These are phyloP conservation scores for Penicillium desertorum DNA, from an alignment of 495 filamentous ascomycete genomes.

Conservation along the genomic window DNA sequence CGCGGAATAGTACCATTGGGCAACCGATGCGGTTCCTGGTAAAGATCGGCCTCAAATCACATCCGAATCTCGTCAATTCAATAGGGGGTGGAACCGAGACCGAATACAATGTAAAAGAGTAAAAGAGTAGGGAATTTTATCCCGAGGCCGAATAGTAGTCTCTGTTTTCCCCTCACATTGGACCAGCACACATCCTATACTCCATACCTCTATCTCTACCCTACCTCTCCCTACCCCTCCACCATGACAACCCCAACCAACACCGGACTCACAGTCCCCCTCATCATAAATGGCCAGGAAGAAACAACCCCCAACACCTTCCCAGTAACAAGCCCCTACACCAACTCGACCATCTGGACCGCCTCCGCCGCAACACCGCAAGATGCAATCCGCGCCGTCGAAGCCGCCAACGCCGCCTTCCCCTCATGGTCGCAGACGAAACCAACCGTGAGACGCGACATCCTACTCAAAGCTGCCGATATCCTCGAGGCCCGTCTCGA, in stretches of 20 bases:
- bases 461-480: slow-evolving; percentile 71
- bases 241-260: slow-evolving; percentile 10
- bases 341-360: slow-evolving; percentile 61
- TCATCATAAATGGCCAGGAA: slow-evolving; percentile 71
- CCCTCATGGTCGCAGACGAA: slow-evolving; percentile 68
- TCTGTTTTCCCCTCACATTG: not conserved
- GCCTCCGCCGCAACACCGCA: slow-evolving; percentile 58
- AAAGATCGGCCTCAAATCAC: not conserved
- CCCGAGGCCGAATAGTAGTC: not conserved
- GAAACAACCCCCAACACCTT: slow-evolving; percentile 56
- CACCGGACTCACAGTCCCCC: slow-evolving; percentile 51
- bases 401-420: slow-evolving; percentile 68
- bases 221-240: not conserved
- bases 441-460: slow-evolving; percentile 62
- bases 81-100: not conserved
- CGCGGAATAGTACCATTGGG: not conserved
- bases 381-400: slow-evolving; percentile 63
- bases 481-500: slow-evolving; percentile 60
- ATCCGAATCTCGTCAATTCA: not conserved
- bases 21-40: not conserved
- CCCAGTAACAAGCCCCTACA: slow-evolving; percentile 65
- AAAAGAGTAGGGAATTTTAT: not conserved
- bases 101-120: not conserved
- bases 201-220: not conserved
- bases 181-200: not conserved